Evolutionary conservation across 2,329 filamentous ascomycete species (phyloP), one percentile per base, ranked within the genome.

Genomic region (Alternaria infectoria): DNA sequence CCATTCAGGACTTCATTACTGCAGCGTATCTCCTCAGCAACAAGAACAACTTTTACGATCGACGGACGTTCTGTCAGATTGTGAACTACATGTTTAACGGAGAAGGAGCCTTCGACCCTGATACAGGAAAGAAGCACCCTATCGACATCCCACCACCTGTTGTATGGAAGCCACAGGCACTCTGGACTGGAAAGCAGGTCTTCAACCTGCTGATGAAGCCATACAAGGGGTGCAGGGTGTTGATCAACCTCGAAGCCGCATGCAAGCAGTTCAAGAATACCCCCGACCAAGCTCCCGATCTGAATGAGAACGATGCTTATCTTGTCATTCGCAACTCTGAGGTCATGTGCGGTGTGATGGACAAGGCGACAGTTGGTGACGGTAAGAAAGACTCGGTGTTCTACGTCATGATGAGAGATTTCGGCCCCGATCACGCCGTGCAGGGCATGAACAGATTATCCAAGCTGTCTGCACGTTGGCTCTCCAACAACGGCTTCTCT

Each of bases 1-100:
- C 96, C n/a, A 99, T 97, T 28, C 96, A 99, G 76, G 96, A 99
- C 85, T 99, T 99, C 82, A 98, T 99, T 73, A 98, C 95, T 25
- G 94, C 94, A 5, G 92, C 96, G 0, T 99, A 93, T 76, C 83
- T 98, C 5, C 85, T 98, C 25, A 97, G 93, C 72, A 92, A 90
- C 80, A 98, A 98, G 77, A 95, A 98, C 77, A 88, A 90, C 60
- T 98, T 99, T 81, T 97, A 92, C 74, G 93, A 97, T 73, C 89
- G 95, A 56, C 91, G 91, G 71, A 90, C 91, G 0, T 99, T 99
- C 75, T 90, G 91, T 3, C 94, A 96, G 70, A 88, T 97, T 45
- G 96, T 94, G 77, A 91, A 92, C 79, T 96, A 94, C 80, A 99
- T 99, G 96, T 90, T 97, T 75, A 90, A 94, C 54, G 90, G 90